These are phyloP conservation scores for Sporothrix variecibatus DNA, from an alignment of 2,329 filamentous ascomycete genomes.

Conservation along the genomic window DNA sequence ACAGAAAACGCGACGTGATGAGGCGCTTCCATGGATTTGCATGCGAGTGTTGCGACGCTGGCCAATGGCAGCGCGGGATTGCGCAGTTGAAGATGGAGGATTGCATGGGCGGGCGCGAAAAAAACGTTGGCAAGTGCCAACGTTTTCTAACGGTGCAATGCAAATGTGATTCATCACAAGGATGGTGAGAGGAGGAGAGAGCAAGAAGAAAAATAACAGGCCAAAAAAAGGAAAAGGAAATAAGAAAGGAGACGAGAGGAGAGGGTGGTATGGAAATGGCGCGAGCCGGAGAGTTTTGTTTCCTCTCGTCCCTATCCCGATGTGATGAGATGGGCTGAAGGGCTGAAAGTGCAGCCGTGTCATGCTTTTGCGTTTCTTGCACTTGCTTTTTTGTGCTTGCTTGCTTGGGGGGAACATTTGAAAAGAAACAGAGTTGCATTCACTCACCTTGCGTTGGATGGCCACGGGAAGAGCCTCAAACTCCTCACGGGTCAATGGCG, in stretches of 20 bases:
- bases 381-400: not conserved
- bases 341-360: not conserved
- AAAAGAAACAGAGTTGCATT: slow-evolving; percentile 13
- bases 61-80: slow-evolving; percentile 5
- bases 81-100: not conserved
- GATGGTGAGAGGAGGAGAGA: not conserved
- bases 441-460: slow-evolving; percentile 52
- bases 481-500: slow-evolving; percentile 48
- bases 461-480: slow-evolving; percentile 53
- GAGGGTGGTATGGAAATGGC: not conserved
- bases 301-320: not conserved
- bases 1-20: slow-evolving; percentile 9
- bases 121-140: not conserved
- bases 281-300: not conserved
- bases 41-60: not conserved
- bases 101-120: not conserved
- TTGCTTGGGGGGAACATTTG: not conserved
- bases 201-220: not conserved
- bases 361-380: not conserved
- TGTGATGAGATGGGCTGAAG: not conserved
- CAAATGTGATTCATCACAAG: slow-evolving; percentile 13
- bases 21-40: not conserved
- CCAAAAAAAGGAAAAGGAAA: not conserved
- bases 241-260: not conserved
- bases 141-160: not conserved